Evolutionary conservation across 176 grass and related monocot genomes (phyloP).

Genomic region (Eremochloa ophiuroides): DNA sequence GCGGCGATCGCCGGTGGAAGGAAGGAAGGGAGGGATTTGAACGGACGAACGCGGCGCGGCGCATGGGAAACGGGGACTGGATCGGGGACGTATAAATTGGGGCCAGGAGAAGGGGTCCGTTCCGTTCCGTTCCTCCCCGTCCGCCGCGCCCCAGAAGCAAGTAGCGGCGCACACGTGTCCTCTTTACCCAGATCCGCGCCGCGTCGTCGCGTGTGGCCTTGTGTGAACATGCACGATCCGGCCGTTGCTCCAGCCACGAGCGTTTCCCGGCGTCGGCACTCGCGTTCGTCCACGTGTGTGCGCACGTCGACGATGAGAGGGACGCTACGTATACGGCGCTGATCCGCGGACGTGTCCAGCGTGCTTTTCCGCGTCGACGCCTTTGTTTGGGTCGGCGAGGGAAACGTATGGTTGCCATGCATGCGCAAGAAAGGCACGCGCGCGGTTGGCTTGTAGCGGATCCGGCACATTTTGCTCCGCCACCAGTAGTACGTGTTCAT

Average conservation of each 20-base stretch:
- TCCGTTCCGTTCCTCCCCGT: background rate
- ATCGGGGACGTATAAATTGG: background rate
- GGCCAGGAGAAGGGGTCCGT: background rate
- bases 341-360: background rate
- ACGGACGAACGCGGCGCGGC: background rate
- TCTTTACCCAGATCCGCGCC: conserved; percentile 21
- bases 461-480: too few species aligned
- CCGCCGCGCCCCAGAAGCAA: background rate
- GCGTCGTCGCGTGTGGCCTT: background rate
- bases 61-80: background rate
- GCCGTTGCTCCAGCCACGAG: background rate
- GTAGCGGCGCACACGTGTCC: conserved; percentile 15
- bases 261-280: background rate
- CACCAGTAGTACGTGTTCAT: too few species aligned
- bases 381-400: background rate
- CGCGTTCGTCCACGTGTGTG: background rate
- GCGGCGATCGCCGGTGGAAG: too few species aligned
- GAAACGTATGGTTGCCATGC: too few species aligned
- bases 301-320: background rate
- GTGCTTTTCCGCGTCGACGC: background rate
- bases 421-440: too few species aligned
- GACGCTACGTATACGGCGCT: background rate
- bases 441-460: too few species aligned
- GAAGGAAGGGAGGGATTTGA: too few species aligned
- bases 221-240: too few species aligned